These are phyloP conservation scores for Arabidopsis suecica DNA, from an alignment of 345 rosid species.

Conservation along the genomic window DNA sequence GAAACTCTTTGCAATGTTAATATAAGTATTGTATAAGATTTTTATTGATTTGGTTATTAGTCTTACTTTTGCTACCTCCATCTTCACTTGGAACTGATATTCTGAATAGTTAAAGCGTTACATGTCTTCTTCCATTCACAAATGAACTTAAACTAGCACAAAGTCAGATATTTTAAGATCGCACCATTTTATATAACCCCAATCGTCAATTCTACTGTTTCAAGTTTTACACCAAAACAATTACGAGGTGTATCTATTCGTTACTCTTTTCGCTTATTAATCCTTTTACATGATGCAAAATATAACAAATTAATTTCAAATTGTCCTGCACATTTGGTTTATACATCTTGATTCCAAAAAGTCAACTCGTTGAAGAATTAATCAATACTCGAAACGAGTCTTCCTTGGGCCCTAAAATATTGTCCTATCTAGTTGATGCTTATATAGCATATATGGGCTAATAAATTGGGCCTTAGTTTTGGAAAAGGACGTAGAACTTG, in stretches of 20 bases:
- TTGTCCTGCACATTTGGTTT: not conserved
- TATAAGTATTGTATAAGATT: slow-evolving; percentile 41
- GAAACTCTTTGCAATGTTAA: slow-evolving; percentile 43
- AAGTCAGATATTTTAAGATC: not conserved
- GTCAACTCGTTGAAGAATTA: not conserved
- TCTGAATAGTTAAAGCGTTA: not conserved
- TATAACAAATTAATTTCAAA: not conserved
- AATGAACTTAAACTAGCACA: not conserved
- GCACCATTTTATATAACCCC: not conserved
- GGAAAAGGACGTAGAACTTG: not conserved
- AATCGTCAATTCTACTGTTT: not conserved
- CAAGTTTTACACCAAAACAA: not conserved
- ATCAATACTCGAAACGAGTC: not conserved
- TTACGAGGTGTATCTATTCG: not conserved
- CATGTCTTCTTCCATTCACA: not conserved
- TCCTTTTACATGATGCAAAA: not conserved
- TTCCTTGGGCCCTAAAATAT: not conserved
- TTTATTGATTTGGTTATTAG: not conserved
- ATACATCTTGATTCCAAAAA: not conserved
- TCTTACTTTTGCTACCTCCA: not conserved
- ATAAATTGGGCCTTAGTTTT: slow-evolving; percentile 7
- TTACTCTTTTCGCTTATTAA: not conserved
- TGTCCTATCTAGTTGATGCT: too few relatives aligned
- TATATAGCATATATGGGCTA: not conserved
- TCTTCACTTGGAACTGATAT: not conserved